Conservation (phyloP, 306 rosid genomes). For the Cicer judaicum region DNA sequence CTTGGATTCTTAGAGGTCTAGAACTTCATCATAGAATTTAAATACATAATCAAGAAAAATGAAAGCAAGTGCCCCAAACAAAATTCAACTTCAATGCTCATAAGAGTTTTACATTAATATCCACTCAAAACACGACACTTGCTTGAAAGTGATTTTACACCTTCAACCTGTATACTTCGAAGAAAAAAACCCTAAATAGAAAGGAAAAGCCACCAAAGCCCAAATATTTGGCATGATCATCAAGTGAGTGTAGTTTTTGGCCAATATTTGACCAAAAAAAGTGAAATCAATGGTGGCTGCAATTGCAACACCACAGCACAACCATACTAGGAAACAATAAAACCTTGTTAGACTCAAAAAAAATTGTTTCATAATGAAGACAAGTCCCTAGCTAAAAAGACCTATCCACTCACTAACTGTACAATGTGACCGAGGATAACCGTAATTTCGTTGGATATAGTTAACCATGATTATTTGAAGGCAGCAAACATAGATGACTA, state of each 20-base stretch:
- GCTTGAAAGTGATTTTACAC: constrained; percentile 48
- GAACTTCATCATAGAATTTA: background rate
- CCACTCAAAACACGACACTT: constrained; percentile 52
- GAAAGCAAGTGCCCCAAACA: constrained; percentile 33
- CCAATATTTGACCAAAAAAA: constrained; percentile 37
- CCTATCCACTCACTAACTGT: constrained; percentile 87
- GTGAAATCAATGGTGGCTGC: constrained; percentile 48
- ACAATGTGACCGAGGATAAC: constrained; percentile 64
- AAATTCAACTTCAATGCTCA: constrained; percentile 49
- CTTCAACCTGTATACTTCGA: constrained; percentile 55
- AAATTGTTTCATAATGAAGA: constrained; percentile 55
- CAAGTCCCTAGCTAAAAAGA: constrained; percentile 57
- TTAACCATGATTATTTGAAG: constrained; percentile 39
- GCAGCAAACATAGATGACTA: constrained; percentile 38
- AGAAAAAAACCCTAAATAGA: constrained; percentile 37
- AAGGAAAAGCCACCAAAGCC: constrained; percentile 54
- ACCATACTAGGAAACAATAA: constrained; percentile 45
- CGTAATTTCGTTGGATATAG: constrained; percentile 50
- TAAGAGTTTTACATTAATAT: constrained; percentile 44
- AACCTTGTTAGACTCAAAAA: constrained; percentile 73
- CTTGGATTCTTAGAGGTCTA: background rate
- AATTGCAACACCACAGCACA: constrained; percentile 50
- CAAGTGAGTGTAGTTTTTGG: constrained; percentile 44
- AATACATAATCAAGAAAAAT: background rate
- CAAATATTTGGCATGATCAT: constrained; percentile 54